Conservation (phyloP, 345 rosid species). For the Mangifera indica region DNA sequence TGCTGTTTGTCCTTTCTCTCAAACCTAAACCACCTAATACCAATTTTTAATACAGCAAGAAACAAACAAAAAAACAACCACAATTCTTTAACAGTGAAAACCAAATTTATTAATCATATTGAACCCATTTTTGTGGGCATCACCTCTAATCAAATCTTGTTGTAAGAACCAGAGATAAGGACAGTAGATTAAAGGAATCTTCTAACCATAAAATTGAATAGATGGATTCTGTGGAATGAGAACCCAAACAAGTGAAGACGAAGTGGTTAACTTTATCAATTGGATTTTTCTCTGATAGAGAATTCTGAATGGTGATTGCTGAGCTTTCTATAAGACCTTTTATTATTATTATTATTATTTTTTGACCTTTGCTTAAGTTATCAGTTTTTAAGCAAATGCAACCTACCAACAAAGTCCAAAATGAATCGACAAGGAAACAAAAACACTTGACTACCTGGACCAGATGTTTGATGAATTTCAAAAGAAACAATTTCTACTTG, state of each 20-base stretch:
- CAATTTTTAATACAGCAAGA: constrained; percentile 41
- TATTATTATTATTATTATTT: no score
- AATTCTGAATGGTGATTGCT: constrained; percentile 12
- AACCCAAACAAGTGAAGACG: constrained; percentile 40
- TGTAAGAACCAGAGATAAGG: background rate
- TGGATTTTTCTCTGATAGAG: constrained; percentile 17
- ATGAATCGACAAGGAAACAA: constrained; percentile 25
- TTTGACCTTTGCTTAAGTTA: constrained; percentile 34
- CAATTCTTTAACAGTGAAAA: constrained; percentile 20
- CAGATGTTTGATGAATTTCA: constrained; percentile 10
- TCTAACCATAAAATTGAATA: background rate
- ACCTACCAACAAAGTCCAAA: constrained; percentile 16
- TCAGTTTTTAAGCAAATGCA: constrained; percentile 24
- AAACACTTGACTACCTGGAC: constrained; percentile 26
- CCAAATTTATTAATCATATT: constrained; percentile 7
- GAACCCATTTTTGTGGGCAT: constrained; percentile 12
- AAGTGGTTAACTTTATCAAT: constrained; percentile 24
- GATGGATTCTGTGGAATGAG: constrained; percentile 23
- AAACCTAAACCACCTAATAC: constrained; percentile 53
- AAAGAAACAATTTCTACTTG: no score
- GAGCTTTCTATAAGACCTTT: constrained; percentile 21
- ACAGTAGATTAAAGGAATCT: constrained; percentile 16
- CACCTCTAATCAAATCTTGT: constrained; percentile 9
- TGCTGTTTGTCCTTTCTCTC: background rate
- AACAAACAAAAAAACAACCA: constrained; percentile 40